Evolutionary conservation across 1,139 yeast species (phyloP), one percentile per base, ranked within the genome.

Genomic region (Zygoascus sp.): DNA sequence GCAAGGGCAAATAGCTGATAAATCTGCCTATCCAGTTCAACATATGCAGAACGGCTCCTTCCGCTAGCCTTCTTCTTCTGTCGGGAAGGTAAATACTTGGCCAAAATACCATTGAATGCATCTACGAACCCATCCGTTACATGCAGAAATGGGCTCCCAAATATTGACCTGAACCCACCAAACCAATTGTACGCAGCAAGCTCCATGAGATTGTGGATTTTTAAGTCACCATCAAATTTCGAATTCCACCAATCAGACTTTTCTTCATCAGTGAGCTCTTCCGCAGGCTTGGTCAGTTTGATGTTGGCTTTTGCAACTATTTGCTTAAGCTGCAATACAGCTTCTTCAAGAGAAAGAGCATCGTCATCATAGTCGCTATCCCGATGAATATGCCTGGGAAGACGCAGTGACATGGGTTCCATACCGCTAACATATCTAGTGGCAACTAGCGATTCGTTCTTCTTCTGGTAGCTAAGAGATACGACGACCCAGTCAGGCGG

Each of bases 101-200:
- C 52, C 51, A 69, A 47, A 53, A 72, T 64, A 28, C 58, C 53
- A 45, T 66, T 53, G 61, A 79, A 62, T 47, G 73, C 56, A 1
- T 47, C 50, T 55, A 70, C 68, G 62, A 85, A 70, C 42, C 59
- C 42, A 11, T 54, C 51, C 32, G 73, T 65, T 5, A 64, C 59
- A 0, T 57, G 55, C 9, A 56, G 58, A 23, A 68, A 63, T 1
- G 67, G 49, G 1, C 58, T 54, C 32, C 69, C 65, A 58, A 87
- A 83, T 1, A 86, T 58, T 0, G 90, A 82, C 38, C 68, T 67
- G 53, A 88, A 84, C 0, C 95, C 95, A n/a, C 95, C 90, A 40
- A 90, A 64, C 95, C 96, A 88, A 49, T 70, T 68, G 23, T 66
- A 63, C 7, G 41, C 25, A 53, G 88, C 92, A 13, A 87, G 76